Evolutionary conservation across 164 flowering plant species (phyloP).

Genomic region (Piper betle): DNA sequence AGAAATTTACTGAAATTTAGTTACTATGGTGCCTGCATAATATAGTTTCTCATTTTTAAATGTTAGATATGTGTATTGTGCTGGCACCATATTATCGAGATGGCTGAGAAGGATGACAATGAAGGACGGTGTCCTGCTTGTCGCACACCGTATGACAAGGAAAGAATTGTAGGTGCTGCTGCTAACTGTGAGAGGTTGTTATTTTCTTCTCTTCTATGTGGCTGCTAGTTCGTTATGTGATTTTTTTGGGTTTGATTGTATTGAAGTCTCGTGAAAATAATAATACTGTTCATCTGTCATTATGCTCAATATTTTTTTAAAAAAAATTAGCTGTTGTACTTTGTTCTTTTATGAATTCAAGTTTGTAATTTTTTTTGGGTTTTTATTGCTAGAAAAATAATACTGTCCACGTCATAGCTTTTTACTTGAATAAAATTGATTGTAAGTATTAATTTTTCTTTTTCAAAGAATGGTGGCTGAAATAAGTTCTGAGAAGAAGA

Average conservation of each 20-base stretch:
- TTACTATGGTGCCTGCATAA: neutral
- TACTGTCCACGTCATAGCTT: neutral
- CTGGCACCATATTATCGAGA: conserved; percentile 98
- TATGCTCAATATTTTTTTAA: too few relatives aligned
- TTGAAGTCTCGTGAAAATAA: neutral
- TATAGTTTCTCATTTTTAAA: too few relatives aligned
- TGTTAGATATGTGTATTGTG: conserved; percentile 96
- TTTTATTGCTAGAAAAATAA: neutral
- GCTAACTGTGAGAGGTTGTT: conserved; percentile 62
- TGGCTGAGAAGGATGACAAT: conserved; percentile 92
- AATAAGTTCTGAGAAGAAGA: conserved; percentile 56
- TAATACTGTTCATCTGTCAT: neutral
- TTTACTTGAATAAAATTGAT: neutral
- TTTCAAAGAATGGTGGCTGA: conserved; percentile 65
- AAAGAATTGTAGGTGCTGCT: conserved; percentile 82
- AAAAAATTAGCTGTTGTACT: too few relatives aligned
- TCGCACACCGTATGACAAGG: conserved; percentile 84
- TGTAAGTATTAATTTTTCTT: neutral
- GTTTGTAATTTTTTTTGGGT: too few relatives aligned
- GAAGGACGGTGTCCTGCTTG: conserved; percentile 99
- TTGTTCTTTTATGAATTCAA: neutral
- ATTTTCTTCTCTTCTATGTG: neutral
- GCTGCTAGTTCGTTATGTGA: neutral
- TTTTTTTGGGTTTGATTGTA: neutral
- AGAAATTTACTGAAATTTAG: neutral